phyloP scores from a whole-genome alignment of 1,139 yeast genomes.

The Saccharomyces pastorianus region DNA sequence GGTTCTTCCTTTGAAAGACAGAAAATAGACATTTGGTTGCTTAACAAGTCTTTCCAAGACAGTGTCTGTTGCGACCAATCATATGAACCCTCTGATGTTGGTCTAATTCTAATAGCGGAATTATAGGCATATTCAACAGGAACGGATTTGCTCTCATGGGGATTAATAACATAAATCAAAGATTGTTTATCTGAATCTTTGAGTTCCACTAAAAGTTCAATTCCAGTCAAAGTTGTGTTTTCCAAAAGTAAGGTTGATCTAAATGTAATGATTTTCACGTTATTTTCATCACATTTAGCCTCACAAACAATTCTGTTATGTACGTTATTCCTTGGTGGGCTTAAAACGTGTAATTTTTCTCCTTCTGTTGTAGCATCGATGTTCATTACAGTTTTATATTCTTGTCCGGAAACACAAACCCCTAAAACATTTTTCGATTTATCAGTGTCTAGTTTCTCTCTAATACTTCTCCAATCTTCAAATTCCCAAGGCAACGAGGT shows the following conservation, averaged over 20 bases:
- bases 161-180: constrained; percentile 34
- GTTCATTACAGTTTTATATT: constrained; percentile 47
- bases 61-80: constrained; percentile 59
- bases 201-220: constrained; percentile 44
- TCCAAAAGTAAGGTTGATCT: constrained; percentile 66
- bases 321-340: constrained; percentile 54
- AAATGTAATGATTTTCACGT: constrained; percentile 66
- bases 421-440: constrained; percentile 54
- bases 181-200: background rate
- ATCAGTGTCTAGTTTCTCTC: constrained; percentile 71
- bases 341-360: constrained; percentile 61
- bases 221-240: constrained; percentile 54
- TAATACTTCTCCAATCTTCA: constrained; percentile 83
- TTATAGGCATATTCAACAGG: constrained; percentile 67
- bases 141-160: constrained; percentile 52
- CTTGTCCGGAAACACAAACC: constrained; percentile 49
- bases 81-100: constrained; percentile 44
- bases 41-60: constrained; percentile 59
- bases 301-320: constrained; percentile 74
- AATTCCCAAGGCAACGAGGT: constrained; percentile 75
- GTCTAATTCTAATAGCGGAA: constrained; percentile 52
- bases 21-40: constrained; percentile 46
- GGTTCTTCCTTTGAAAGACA: constrained; percentile 41
- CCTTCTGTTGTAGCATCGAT: constrained; percentile 71
- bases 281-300: constrained; percentile 59